Percentiles rank a stretch among this genome's conserved stretches.
These are phyloP conservation scores for Fraxinus sp. DNA, from an alignment of 305 asterid species.

Conservation along the genomic window DNA sequence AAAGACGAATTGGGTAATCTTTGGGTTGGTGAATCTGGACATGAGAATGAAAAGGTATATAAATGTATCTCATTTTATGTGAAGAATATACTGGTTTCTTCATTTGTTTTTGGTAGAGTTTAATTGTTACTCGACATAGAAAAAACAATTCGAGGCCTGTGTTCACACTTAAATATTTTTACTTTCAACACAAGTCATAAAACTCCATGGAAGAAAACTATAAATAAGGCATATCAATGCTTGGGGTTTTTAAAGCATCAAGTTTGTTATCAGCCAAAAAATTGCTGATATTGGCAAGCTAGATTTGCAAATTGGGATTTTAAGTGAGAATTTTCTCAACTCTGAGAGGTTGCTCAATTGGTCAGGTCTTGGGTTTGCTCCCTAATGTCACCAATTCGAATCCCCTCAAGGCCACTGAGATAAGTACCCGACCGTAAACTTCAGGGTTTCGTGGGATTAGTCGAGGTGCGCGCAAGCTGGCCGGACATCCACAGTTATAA, in stretches of 20 bases:
- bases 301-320: not conserved
- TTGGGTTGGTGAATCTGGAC: slow-evolving; percentile 99
- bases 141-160: not conserved
- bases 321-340: not conserved
- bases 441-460: no score
- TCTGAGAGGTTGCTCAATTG: no score
- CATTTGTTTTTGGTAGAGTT: not conserved
- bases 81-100: not conserved
- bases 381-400: no score
- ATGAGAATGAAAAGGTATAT: slow-evolving; percentile 90
- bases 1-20: slow-evolving; percentile 82
- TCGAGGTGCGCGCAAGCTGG: no score
- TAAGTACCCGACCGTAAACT: no score
- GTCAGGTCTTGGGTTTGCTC: no score
- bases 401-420: no score
- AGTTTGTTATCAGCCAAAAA: not conserved
- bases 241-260: not conserved
- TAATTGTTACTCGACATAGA: not conserved
- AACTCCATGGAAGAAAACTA: not conserved
- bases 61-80: not conserved
- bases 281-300: not conserved
- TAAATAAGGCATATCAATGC: not conserved
- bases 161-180: not conserved
- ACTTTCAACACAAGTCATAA: not conserved
- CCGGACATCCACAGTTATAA: no score